These are phyloP conservation scores for Amaranthus hypochondriacus DNA, from an alignment of 148 eudicot species.

Conservation along the genomic window DNA sequence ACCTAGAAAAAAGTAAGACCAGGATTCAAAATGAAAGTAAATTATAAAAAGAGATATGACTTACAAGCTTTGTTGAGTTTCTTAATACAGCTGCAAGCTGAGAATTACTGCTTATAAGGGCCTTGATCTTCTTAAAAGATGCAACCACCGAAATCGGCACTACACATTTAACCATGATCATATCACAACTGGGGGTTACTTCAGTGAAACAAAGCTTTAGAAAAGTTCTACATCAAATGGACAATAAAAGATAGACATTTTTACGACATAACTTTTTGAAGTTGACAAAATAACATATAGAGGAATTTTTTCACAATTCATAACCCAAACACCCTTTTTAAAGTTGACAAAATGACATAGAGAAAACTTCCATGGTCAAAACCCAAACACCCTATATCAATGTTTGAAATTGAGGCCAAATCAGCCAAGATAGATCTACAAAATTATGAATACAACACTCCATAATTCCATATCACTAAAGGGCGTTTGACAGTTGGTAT, in stretches of 20 bases:
- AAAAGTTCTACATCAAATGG: background rate
- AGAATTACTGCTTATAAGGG: constrained; percentile 55
- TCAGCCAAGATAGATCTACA: background rate
- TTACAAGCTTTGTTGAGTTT: constrained; percentile 80
- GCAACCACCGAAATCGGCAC: constrained; percentile 90
- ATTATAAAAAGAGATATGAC: constrained; percentile 13
- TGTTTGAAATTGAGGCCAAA: background rate
- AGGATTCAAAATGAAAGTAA: background rate
- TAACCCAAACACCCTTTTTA: background rate
- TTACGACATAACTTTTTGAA: background rate
- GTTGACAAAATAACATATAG: background rate
- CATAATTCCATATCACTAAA: background rate
- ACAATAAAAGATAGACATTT: background rate
- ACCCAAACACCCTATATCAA: too few relatives aligned
- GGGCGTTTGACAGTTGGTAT: background rate
- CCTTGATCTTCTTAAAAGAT: constrained; percentile 91
- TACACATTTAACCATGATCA: constrained; percentile 27
- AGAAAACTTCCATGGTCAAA: too few relatives aligned
- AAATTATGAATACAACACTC: background rate
- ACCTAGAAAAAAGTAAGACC: background rate
- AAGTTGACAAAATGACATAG: too few relatives aligned
- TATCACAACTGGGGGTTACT: constrained; percentile 2
- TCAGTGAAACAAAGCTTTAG: constrained; percentile 8
- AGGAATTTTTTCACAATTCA: background rate
- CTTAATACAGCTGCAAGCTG: constrained; percentile 82